Conservation (phyloP, 2,329 filamentous ascomycete species). For the Penicillium polonicum region DNA sequence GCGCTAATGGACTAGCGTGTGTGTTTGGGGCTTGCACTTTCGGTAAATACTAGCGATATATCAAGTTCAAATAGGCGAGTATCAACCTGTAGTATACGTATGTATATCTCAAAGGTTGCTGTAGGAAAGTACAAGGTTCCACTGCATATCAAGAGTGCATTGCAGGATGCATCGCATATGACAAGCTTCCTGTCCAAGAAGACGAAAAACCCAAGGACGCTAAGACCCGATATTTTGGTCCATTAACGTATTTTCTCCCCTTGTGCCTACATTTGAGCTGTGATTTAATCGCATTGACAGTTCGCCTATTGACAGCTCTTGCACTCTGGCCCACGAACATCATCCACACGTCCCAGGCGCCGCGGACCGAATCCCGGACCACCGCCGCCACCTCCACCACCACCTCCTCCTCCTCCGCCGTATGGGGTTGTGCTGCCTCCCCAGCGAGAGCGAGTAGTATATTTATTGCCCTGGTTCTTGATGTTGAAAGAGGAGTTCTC, state of each 20-base stretch:
- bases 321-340: constrained; percentile 51
- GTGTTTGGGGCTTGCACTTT: background rate
- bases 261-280: background rate
- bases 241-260: background rate
- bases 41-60: background rate
- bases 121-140: background rate
- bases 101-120: background rate
- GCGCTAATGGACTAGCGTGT: constrained; percentile 5
- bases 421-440: constrained; percentile 20
- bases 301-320: constrained; percentile 40
- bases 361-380: constrained; percentile 35
- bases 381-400: constrained; percentile 31
- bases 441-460: constrained; percentile 27
- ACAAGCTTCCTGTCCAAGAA: background rate
- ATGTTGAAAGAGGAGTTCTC: constrained; percentile 49
- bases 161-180: background rate
- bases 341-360: constrained; percentile 48
- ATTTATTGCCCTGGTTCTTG: constrained; percentile 29
- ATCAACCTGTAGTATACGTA: background rate
- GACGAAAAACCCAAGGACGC: background rate
- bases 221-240: background rate
- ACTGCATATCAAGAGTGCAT: background rate
- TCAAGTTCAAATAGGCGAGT: background rate
- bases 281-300: too few species aligned
- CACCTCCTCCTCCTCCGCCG: constrained; percentile 28